Percentiles rank a stretch among this genome's conserved stretches.
phyloP scores from a whole-genome alignment of 1,284 basidiomycete genomes.

The Irpex sp. region DNA sequence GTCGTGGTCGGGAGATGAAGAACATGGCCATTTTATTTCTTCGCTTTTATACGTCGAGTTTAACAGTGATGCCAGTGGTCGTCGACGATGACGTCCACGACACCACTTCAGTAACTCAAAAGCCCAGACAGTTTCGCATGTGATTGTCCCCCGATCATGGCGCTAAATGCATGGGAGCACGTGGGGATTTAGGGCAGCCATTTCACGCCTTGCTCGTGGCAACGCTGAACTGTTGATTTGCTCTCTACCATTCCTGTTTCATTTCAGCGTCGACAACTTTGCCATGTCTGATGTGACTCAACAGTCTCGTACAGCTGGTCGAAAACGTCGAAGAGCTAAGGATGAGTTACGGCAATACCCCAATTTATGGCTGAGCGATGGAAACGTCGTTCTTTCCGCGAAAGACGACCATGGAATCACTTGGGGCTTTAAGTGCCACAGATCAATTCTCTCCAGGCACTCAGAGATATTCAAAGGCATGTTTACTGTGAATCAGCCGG shows the following conservation, averaged over 20 bases:
- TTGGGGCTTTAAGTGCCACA: slow-evolving; percentile 11
- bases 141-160: not conserved
- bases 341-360: slow-evolving; percentile 1
- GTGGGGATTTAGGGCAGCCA: too few relatives aligned
- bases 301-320: not conserved
- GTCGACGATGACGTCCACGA: not conserved
- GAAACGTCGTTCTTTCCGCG: slow-evolving; percentile 13
- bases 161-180: not conserved
- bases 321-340: not conserved
- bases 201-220: too few relatives aligned
- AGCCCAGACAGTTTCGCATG: not conserved
- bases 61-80: not conserved
- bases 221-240: too few relatives aligned
- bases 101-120: not conserved
- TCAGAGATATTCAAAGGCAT: slow-evolving; percentile 3
- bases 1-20: not conserved
- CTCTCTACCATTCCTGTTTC: too few relatives aligned
- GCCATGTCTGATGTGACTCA: not conserved
- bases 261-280: too few relatives aligned
- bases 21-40: not conserved
- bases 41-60: not conserved
- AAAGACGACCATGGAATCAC: not conserved
- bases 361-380: slow-evolving; percentile 11
- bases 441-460: slow-evolving; percentile 1
- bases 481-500: not conserved